Evolutionary conservation across 2,329 filamentous ascomycete species (phyloP).

Genomic region (Verticillium isaacii): DNA sequence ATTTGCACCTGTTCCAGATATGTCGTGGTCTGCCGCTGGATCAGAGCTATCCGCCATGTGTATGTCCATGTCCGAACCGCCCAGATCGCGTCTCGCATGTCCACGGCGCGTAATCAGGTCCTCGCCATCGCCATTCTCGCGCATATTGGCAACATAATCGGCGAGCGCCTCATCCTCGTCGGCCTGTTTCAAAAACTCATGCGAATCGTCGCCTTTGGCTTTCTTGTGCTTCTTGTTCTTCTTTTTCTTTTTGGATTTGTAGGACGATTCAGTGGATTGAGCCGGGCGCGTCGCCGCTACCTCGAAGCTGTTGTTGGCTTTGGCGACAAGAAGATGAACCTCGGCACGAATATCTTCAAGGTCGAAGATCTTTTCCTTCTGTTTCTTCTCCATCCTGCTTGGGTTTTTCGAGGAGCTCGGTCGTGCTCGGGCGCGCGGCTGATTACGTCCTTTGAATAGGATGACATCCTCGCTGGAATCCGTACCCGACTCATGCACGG

Average conservation of each 20-base stretch:
- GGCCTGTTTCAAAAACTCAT: constrained; percentile 11
- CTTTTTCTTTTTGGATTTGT: constrained; percentile 13
- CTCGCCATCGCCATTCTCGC: constrained; percentile 48
- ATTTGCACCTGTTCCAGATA: background rate
- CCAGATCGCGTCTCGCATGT: constrained; percentile 30
- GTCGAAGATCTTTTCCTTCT: constrained; percentile 12
- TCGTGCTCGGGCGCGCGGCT: constrained; percentile 10
- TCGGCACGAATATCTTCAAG: constrained; percentile 25
- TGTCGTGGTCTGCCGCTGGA: background rate
- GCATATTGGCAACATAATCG: constrained; percentile 69
- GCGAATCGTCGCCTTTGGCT: background rate
- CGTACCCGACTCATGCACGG: constrained; percentile 8
- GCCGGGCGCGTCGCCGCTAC: constrained; percentile 1
- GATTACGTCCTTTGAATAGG: constrained; percentile 55
- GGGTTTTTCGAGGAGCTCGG: constrained; percentile 1
- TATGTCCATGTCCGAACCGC: constrained; percentile 8
- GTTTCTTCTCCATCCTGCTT: background rate
- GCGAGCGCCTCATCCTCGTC: constrained; percentile 55
- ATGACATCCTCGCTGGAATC: constrained; percentile 69
- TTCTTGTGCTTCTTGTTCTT: constrained; percentile 3
- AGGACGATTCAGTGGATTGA: constrained; percentile 2
- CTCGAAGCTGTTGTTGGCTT: constrained; percentile 11
- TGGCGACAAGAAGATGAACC: constrained; percentile 21
- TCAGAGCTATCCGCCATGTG: background rate
- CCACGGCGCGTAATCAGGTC: constrained; percentile 59